Evolutionary conservation across 2,329 filamentous ascomycete genomes (phyloP).

Genomic region (Alternaria sp.): DNA sequence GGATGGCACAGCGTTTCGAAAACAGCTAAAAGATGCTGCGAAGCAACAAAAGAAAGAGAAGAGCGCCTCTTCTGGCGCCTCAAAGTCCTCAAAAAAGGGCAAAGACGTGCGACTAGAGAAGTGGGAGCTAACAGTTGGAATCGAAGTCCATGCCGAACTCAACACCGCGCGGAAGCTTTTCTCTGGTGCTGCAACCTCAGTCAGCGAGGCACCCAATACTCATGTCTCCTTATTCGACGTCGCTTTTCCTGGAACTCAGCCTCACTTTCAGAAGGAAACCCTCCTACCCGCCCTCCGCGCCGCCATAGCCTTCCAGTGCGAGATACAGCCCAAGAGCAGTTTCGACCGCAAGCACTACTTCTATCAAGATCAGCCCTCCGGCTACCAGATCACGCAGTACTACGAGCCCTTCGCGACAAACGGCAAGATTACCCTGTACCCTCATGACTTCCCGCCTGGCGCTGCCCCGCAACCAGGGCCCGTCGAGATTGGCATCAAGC

Average conservation of each 20-base stretch:
- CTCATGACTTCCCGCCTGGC: slow-evolving; percentile 69
- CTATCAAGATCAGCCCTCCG: slow-evolving; percentile 95
- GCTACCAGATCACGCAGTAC: slow-evolving; percentile 98
- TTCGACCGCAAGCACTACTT: slow-evolving; percentile 99
- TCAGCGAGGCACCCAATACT: slow-evolving; percentile 75
- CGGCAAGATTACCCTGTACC: slow-evolving; percentile 72
- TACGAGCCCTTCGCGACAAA: slow-evolving; percentile 75
- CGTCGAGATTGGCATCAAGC: slow-evolving; percentile 83
- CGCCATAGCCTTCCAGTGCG: slow-evolving; percentile 81
- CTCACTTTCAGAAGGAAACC: slow-evolving; percentile 79
- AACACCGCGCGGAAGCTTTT: slow-evolving; percentile 91
- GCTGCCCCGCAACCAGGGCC: slow-evolving; percentile 71
- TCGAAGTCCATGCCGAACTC: slow-evolving; percentile 96
- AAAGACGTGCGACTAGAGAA: slow-evolving; percentile 52
- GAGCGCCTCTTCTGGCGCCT: slow-evolving; percentile 1
- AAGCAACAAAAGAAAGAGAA: slow-evolving; percentile 42
- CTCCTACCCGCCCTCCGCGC: slow-evolving; percentile 90
- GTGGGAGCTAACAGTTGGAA: slow-evolving; percentile 95
- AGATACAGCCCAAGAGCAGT: slow-evolving; percentile 75
- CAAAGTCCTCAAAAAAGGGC: slow-evolving; percentile 12
- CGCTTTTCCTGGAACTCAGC: slow-evolving; percentile 87
- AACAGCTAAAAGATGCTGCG: slow-evolving; percentile 46
- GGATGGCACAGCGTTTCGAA: slow-evolving; percentile 44
- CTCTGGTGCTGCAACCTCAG: slow-evolving; percentile 63
- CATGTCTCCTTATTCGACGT: slow-evolving; percentile 89